Percentiles rank a stretch among this genome's conserved stretches.
These are phyloP conservation scores for Bertia moriformis DNA, from an alignment of 2,329 filamentous ascomycete species.

Conservation along the genomic window DNA sequence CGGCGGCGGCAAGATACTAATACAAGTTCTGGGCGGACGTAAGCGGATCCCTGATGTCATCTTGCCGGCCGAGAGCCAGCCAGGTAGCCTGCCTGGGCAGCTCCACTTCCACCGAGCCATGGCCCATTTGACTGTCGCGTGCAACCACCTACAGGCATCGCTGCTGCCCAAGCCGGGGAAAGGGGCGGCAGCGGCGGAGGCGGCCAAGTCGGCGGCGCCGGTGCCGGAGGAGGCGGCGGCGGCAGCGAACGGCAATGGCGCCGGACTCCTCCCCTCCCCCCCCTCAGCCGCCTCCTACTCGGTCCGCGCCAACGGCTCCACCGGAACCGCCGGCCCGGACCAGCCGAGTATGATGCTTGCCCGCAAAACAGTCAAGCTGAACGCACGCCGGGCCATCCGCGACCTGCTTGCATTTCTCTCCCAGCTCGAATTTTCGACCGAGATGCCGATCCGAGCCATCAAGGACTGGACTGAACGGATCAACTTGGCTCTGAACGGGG, in stretches of 20 bases:
- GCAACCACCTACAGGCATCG: constrained; percentile 43
- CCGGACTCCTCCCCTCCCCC: constrained; percentile 2
- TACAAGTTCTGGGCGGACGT: constrained; percentile 11
- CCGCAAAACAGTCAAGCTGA: constrained; percentile 55
- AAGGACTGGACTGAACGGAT: constrained; percentile 42
- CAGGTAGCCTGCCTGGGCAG: constrained; percentile 61
- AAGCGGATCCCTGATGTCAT: constrained; percentile 17
- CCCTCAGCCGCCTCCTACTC: constrained; percentile 11
- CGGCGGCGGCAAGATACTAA: constrained; percentile 7
- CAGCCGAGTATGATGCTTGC: constrained; percentile 42
- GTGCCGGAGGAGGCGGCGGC: constrained; percentile 6
- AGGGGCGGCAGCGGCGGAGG: constrained; percentile 20
- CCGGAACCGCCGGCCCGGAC: constrained; percentile 22
- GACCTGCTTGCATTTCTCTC: constrained; percentile 63
- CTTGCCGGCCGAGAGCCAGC: constrained; percentile 39
- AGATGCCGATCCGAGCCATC: constrained; percentile 43
- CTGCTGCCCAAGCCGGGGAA: constrained; percentile 17
- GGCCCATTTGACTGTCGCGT: constrained; percentile 59
- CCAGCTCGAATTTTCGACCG: constrained; percentile 65
- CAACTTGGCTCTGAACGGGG: constrained; percentile 35
- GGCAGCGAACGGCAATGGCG: constrained; percentile 7
- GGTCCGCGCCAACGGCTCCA: constrained; percentile 25
- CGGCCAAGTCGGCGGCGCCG: constrained; percentile 9
- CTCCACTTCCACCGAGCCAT: constrained; percentile 63
- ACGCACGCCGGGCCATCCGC: constrained; percentile 62